These are phyloP conservation scores for Hymenoscyphus linearis DNA, from an alignment of 2,329 filamentous ascomycete species.

Conservation along the genomic window DNA sequence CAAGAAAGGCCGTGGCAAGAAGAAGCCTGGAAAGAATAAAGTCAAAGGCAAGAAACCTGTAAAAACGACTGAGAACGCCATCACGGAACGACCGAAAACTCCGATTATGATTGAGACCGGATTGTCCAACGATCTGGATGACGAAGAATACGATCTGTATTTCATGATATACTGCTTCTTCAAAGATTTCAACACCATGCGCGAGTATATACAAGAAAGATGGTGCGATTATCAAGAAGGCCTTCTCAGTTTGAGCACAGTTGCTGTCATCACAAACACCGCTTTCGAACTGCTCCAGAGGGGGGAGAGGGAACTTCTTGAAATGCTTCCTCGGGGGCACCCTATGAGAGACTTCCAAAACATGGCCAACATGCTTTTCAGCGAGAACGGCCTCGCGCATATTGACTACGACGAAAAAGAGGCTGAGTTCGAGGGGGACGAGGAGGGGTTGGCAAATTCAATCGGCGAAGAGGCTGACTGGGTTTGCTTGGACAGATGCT, in stretches of 20 bases:
- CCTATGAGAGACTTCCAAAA: constrained; percentile 20
- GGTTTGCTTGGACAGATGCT: constrained; percentile 25
- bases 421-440: constrained; percentile 16
- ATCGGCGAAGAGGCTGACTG: constrained; percentile 30
- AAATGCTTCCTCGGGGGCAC: constrained; percentile 14
- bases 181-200: constrained; percentile 32
- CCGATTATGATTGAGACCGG: not conserved
- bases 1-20: constrained; percentile 3
- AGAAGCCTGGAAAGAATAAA: constrained; percentile 9
- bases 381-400: constrained; percentile 27
- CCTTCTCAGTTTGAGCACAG: constrained; percentile 24
- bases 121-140: constrained; percentile 5
- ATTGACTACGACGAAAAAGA: constrained; percentile 27
- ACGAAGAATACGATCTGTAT: constrained; percentile 27
- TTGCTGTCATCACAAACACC: constrained; percentile 32
- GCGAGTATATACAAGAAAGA: constrained; percentile 29
- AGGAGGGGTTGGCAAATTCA: constrained; percentile 17
- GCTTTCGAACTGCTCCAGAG: constrained; percentile 32
- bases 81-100: not conserved
- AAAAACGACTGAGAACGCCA: not conserved
- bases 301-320: constrained; percentile 27
- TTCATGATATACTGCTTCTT: constrained; percentile 35
- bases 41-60: constrained; percentile 9
- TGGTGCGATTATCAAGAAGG: constrained; percentile 32
- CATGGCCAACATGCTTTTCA: constrained; percentile 29